Conservation (phyloP, 768 basidiomycete genomes). For the Mycena latifolia region DNA sequence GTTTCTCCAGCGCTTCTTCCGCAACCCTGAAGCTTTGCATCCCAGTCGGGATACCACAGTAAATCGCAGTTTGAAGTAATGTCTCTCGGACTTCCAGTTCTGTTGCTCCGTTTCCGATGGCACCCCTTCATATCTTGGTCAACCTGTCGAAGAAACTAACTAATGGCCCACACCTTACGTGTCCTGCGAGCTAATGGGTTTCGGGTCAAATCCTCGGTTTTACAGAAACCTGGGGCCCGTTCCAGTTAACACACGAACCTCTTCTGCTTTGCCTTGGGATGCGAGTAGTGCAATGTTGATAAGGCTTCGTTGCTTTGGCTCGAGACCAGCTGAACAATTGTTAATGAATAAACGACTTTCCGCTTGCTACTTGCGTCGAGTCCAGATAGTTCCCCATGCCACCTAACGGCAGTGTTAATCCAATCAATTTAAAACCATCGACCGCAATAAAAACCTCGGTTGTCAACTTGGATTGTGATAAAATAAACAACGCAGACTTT, state of each 20-base stretch:
- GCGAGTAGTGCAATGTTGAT: slow-evolving; percentile 58
- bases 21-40: slow-evolving; percentile 57
- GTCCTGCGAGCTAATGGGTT: slow-evolving; percentile 49
- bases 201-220: neutral
- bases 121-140: slow-evolving; percentile 46
- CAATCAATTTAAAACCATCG: neutral
- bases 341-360: neutral
- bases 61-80: slow-evolving; percentile 55
- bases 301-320: slow-evolving; percentile 59
- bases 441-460: slow-evolving; percentile 46
- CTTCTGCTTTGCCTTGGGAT: slow-evolving; percentile 56
- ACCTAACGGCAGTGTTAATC: slow-evolving; percentile 41
- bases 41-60: slow-evolving; percentile 58
- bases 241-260: slow-evolving; percentile 44
- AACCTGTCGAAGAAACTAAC: neutral
- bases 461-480: slow-evolving; percentile 42
- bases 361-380: slow-evolving; percentile 42
- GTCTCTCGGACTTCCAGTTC: slow-evolving; percentile 60
- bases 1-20: slow-evolving; percentile 51
- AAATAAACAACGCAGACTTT: neutral
- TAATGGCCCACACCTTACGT: slow-evolving; percentile 45
- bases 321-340: slow-evolving; percentile 46
- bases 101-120: slow-evolving; percentile 57
- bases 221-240: neutral
- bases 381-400: slow-evolving; percentile 63